Percentiles rank a stretch among this genome's conserved stretches.
phyloP scores from a whole-genome alignment of 129 eudicot species.

The Flaveria ramosissima region DNA sequence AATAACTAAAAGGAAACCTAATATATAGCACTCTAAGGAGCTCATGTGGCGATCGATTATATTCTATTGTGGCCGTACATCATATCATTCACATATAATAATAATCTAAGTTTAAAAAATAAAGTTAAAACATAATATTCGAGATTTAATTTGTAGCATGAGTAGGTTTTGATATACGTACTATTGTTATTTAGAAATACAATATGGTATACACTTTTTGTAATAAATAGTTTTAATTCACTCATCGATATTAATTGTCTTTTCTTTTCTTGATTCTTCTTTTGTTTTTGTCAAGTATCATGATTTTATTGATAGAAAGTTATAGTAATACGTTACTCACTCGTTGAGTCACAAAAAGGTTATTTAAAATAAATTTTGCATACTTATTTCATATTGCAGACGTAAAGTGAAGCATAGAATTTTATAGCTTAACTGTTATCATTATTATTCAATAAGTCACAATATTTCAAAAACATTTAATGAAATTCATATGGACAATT shows the following conservation, averaged over 20 bases:
- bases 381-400: not conserved
- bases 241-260: not conserved
- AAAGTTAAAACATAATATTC: not conserved
- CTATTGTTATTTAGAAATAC: too few relatives aligned
- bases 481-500: not conserved
- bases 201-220: not conserved
- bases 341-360: not conserved
- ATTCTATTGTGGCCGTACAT: conserved; percentile 24
- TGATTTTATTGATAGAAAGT: not conserved
- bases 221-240: not conserved
- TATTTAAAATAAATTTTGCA: not conserved
- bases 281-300: not conserved
- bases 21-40: conserved; percentile 10
- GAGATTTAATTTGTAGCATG: not conserved
- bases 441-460: too few relatives aligned
- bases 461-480: not conserved
- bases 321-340: too few relatives aligned
- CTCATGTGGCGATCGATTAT: conserved; percentile 10
- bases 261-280: not conserved
- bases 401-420: not conserved
- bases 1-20: conserved; percentile 14
- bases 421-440: not conserved
- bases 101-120: not conserved
- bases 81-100: conserved; percentile 16
- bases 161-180: too few relatives aligned